Evolutionary conservation across 192 early-diverging fungal genomes (phyloP), one percentile per base, ranked within the genome.

Genomic region (Rhizoclosmatium sp.): DNA sequence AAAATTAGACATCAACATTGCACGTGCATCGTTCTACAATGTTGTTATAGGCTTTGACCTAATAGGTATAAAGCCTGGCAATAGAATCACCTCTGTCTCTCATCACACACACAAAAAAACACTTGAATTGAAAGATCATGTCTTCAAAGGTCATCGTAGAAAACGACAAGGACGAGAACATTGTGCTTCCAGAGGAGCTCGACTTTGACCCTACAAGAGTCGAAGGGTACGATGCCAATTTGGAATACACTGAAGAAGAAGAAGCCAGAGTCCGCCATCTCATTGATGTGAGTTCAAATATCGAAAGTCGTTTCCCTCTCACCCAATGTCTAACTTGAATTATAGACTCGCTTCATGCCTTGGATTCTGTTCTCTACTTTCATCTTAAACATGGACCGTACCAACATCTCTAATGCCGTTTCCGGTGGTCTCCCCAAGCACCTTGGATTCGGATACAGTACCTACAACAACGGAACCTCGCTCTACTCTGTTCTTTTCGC

Each of bases 381-480:
- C 66, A 77, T 77, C 5, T 44, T 77, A 2, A 77, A 77, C 49
- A 77, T 77, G 75, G 75, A 77, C 41, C 75, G 75, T 47, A 77
- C 75, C 7, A 77, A 77, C 75, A 4, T 77, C 49, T 68, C 75
- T 9, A 77, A 68, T 23, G 75, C 75, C 4, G 48, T 77, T 77
- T 68, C 65, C 2, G 75, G 44, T 14, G 21, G 47, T 31, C 62
- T 77, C 10, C 31, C 61, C 19, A 48, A 1, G 4, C 47, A 66
- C 2, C 75, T 77, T 23, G 65, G 66, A 12, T 68, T 77, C 66
- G 14, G 46, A 21, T 10, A 46, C 23, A 46, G 4, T 21, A 51
- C 56, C 40, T 21, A 68, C 2, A 77, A 77, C 65, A 77, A 77
- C 41, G 54, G 64, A n/a, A 51, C 14, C 62, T 64, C 75, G 7